Percentiles rank a stretch among this genome's conserved stretches.
phyloP scores from a whole-genome alignment of 208 protist genomes.

The Leishmania martiniquensis region DNA sequence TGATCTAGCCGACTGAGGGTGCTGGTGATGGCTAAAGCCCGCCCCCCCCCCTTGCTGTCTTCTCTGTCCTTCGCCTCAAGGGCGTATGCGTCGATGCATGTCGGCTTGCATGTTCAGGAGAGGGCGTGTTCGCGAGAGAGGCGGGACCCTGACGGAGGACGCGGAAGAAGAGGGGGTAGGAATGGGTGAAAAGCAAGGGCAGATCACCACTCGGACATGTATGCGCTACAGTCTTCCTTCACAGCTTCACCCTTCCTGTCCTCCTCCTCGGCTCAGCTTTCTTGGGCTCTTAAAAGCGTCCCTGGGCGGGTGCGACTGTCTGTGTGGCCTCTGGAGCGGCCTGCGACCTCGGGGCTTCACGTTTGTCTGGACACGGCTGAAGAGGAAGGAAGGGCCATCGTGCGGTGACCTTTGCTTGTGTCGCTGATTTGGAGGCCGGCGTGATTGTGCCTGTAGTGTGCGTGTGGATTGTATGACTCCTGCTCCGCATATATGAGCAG shows the following conservation, averaged over 20 bases:
- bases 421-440: neutral
- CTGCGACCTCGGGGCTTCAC: neutral
- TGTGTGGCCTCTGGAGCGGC: neutral
- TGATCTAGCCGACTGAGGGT: constrained; percentile 33
- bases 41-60: neutral
- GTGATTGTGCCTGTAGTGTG: neutral
- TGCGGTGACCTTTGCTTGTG: neutral
- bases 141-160: neutral
- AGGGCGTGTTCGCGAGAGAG: neutral
- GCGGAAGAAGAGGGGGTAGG: neutral
- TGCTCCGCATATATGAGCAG: neutral
- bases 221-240: neutral
- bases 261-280: neutral
- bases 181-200: neutral
- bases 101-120: neutral
- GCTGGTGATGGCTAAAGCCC: neutral
- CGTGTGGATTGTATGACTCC: neutral
- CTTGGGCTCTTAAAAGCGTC: neutral
- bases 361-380: neutral
- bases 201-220: neutral
- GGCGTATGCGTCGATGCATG: neutral
- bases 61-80: neutral
- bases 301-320: too few species aligned
- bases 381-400: too few species aligned
- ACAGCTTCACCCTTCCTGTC: neutral